Base-by-base conservation (phyloP, 2,329 filamentous ascomycete species). In the Tolypocladium inflatum region DNA sequence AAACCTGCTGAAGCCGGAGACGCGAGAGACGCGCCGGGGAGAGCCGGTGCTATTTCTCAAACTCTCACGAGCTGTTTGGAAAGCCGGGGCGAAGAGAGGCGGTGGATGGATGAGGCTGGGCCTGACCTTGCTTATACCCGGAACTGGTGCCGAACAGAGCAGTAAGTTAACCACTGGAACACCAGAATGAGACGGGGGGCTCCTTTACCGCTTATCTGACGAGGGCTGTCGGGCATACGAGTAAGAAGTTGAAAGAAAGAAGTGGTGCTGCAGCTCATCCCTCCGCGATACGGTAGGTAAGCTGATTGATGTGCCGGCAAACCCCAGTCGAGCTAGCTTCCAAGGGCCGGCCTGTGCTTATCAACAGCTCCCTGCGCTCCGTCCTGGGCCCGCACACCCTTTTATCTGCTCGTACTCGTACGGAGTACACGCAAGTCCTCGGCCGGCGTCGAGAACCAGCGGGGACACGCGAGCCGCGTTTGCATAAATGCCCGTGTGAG, bases 1-100 rank as follows among this genome's bases (percentile, higher is more conserved):
- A 62, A 64, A 65, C 64, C 64, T 65, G 64, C 64, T 66, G 64
- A 66, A 66, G 64, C 64, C 64, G 60, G 17, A 10, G 45, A 33
- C 8, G 26, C 17, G 15, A 23, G 15, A 6, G 15, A 30, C 26
- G 23, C 23, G 15, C 45, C 7, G 45, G 10, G 45, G 43, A 26
- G 43, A n/a, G 15, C 4, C 4, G n/a, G 13, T 17, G 13, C 15
- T 23, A 17, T 4, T 8, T 26, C n/a, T 26, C n/a, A n/a, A n/a
- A n/a, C 23, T 48, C 13, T 30, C 43, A 10, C 41, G 11, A 23
- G 23, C 4, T 23, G 21, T 45, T 6, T 6, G 21, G 21, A 3
- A 13, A 11, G 41, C 41, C 21, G n/a, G n/a, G 41, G 10, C 21
- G n/a, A 15, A 43, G 23, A 3, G 45, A 33, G 26, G 45, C 23